phyloP scores from a whole-genome alignment of 371 early-diverging fungal genomes.

The Mortierella sp. region DNA sequence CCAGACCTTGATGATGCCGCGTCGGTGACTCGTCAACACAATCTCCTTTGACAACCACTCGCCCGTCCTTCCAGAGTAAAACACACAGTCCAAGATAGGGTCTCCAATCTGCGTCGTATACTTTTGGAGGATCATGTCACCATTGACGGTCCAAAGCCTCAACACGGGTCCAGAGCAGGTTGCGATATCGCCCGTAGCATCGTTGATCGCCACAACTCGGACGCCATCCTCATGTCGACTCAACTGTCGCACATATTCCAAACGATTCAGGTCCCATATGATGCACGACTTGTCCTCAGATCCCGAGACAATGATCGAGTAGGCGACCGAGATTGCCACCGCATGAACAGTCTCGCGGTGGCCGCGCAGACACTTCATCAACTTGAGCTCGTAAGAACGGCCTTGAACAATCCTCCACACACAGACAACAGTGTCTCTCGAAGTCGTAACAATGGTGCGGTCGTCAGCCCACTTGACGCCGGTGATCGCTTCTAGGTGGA shows the following conservation, averaged over 20 bases:
- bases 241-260: slow-evolving; percentile 74
- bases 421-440: slow-evolving; percentile 80
- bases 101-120: slow-evolving; percentile 69
- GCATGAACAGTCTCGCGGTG: slow-evolving; percentile 72
- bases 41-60: slow-evolving; percentile 49
- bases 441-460: slow-evolving; percentile 80
- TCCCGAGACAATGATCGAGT: slow-evolving; percentile 78
- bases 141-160: slow-evolving; percentile 81
- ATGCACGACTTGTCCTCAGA: slow-evolving; percentile 81
- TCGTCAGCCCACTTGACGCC: slow-evolving; percentile 75
- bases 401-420: slow-evolving; percentile 70
- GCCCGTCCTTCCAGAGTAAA: slow-evolving; percentile 65
- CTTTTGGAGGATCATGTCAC: slow-evolving; percentile 73
- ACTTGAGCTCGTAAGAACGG: slow-evolving; percentile 62
- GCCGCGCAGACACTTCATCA: slow-evolving; percentile 75
- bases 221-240: slow-evolving; percentile 71
- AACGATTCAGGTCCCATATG: slow-evolving; percentile 83
- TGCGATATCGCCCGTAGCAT: slow-evolving; percentile 81
- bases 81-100: slow-evolving; percentile 68
- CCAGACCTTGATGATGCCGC: slow-evolving; percentile 57
- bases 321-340: slow-evolving; percentile 74
- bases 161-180: slow-evolving; percentile 74
- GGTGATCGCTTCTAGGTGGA: slow-evolving; percentile 80
- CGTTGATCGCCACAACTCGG: slow-evolving; percentile 69
- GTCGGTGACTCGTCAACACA: slow-evolving; percentile 48